These are phyloP conservation scores for Leccinum obscurum DNA, from an alignment of 768 basidiomycete species.

Conservation along the genomic window DNA sequence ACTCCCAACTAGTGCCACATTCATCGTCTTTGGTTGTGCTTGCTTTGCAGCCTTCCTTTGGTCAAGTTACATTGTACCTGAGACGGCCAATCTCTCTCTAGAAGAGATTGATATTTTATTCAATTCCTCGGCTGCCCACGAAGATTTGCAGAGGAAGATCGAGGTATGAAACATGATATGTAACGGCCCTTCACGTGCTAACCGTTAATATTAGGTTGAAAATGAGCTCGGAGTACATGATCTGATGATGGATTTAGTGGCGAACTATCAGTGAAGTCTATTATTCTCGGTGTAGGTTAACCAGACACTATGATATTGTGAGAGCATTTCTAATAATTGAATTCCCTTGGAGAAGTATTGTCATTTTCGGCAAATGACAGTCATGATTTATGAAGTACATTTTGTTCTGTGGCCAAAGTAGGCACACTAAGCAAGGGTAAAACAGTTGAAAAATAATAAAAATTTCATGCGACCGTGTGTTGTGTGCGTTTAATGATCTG, in stretches of 20 bases:
- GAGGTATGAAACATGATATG: constrained; percentile 42
- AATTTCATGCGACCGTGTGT: not conserved
- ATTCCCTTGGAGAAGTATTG: not conserved
- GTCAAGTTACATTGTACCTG: constrained; percentile 68
- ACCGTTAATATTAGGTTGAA: constrained; percentile 48
- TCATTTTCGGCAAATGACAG: not conserved
- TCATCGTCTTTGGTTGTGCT: constrained; percentile 61
- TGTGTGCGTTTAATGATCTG: not conserved
- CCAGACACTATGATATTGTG: not conserved
- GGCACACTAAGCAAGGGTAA: not conserved
- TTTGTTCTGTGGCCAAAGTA: not conserved
- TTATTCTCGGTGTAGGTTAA: not conserved
- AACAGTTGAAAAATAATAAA: not conserved
- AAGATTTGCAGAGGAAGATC: constrained; percentile 49
- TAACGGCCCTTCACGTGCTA: not conserved
- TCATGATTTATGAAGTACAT: not conserved
- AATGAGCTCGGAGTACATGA: constrained; percentile 51
- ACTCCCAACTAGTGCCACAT: constrained; percentile 52
- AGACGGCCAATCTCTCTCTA: constrained; percentile 73
- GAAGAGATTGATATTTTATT: constrained; percentile 79
- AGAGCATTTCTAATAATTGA: not conserved
- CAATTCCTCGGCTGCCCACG: constrained; percentile 52
- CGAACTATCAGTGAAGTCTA: constrained; percentile 10
- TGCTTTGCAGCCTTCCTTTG: constrained; percentile 71
- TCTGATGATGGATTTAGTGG: constrained; percentile 41